These are phyloP conservation scores for Thozetella sp. DNA, from an alignment of 495 filamentous ascomycete species.

Conservation along the genomic window DNA sequence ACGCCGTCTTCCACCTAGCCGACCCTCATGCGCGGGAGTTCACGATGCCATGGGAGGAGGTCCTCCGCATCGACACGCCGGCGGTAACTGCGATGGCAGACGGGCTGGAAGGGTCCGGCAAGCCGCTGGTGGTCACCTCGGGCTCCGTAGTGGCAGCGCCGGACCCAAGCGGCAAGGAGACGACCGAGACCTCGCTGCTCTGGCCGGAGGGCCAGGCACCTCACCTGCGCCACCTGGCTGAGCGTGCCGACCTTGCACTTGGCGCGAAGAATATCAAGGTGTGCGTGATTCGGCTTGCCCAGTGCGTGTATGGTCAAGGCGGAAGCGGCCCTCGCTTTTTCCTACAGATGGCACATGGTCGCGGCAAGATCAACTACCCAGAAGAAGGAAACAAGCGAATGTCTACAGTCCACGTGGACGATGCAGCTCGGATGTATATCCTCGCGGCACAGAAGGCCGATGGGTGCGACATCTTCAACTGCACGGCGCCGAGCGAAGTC, in stretches of 20 bases:
- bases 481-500: conserved; percentile 20
- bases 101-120: conserved; percentile 25
- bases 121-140: conserved; percentile 32
- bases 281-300: conserved; percentile 32
- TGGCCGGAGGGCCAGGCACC: conserved; percentile 12
- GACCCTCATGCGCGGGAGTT: conserved; percentile 11
- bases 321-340: conserved; percentile 31
- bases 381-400: conserved; percentile 15
- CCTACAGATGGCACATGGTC: conserved; percentile 17
- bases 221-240: conserved; percentile 21
- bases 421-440: conserved; percentile 38
- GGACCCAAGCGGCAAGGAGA: conserved; percentile 30
- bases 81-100: conserved; percentile 34
- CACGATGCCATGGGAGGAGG: not conserved
- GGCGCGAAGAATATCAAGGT: conserved; percentile 26
- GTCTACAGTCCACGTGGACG: conserved; percentile 38
- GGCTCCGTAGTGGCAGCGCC: conserved; percentile 29
- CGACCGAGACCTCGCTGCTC: conserved; percentile 28
- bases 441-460: conserved; percentile 25
- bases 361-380: conserved; percentile 23
- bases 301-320: conserved; percentile 42
- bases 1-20: conserved; percentile 39
- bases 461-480: conserved; percentile 30
- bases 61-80: conserved; percentile 22
- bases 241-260: conserved; percentile 20